Percentiles rank a stretch among this genome's conserved stretches.
These are phyloP conservation scores for Glarea lozoyensis DNA, from an alignment of 495 filamentous ascomycete species.

Conservation along the genomic window DNA sequence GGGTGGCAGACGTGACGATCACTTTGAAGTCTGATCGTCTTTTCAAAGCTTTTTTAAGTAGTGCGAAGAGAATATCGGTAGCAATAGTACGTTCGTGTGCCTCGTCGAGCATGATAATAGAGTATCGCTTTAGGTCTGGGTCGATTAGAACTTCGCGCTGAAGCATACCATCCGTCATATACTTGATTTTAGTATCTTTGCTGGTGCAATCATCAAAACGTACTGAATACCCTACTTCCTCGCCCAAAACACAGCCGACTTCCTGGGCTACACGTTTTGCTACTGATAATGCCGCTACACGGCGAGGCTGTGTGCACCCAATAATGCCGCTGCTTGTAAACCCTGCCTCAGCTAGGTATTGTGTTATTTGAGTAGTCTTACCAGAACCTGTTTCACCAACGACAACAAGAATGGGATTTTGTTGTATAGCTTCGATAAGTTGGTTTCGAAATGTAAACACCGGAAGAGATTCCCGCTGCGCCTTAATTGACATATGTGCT, in stretches of 20 bases:
- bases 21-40: constrained; percentile 83
- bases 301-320: constrained; percentile 80
- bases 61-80: constrained; percentile 84
- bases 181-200: constrained; percentile 90
- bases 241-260: constrained; percentile 82
- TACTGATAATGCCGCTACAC: constrained; percentile 95
- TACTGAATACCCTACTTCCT: constrained; percentile 92
- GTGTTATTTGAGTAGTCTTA: constrained; percentile 84
- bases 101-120: constrained; percentile 92
- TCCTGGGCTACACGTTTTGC: constrained; percentile 92
- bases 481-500: no score
- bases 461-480: no score
- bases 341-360: constrained; percentile 84
- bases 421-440: no score
- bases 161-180: constrained; percentile 98
- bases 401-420: no score
- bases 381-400: constrained; percentile 86
- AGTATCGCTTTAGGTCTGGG: constrained; percentile 77
- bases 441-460: no score
- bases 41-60: constrained; percentile 87
- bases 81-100: constrained; percentile 90
- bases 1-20: constrained; percentile 88
- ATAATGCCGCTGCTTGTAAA: constrained; percentile 69
- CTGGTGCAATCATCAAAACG: constrained; percentile 91
- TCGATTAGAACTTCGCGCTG: constrained; percentile 86